Evolutionary conservation across 768 basidiomycete genomes (phyloP).

Genomic region (Russula compacta): DNA sequence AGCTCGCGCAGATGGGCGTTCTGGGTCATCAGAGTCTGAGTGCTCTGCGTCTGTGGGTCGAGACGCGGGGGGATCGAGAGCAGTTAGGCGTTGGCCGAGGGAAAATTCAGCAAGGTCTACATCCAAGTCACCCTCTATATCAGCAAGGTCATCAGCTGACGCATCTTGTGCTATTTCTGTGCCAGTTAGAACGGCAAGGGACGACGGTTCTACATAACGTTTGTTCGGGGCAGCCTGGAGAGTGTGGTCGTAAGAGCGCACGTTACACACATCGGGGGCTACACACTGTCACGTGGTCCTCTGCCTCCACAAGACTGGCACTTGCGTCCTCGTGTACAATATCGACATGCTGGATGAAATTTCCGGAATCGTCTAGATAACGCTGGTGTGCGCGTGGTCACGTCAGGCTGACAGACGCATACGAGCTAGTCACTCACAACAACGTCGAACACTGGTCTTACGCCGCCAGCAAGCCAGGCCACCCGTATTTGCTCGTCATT

Average conservation of each 20-base stretch:
- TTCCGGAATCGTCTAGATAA: constrained; percentile 45
- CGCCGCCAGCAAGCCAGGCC: constrained; percentile 45
- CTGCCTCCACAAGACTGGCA: constrained; percentile 21
- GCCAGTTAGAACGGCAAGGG: constrained; percentile 59
- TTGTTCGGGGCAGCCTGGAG: constrained; percentile 41
- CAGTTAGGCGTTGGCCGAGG: constrained; percentile 82
- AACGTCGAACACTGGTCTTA: constrained; percentile 49
- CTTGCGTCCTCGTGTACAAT: constrained; percentile 33
- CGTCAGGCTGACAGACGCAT: not conserved
- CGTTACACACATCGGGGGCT: not conserved
- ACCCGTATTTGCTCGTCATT: constrained; percentile 40
- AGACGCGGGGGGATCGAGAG: constrained; percentile 42
- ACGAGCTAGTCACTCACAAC: constrained; percentile 37
- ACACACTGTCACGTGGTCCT: constrained; percentile 11
- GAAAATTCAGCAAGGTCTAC: constrained; percentile 85
- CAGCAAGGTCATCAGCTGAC: constrained; percentile 40
- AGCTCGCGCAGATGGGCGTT: constrained; percentile 22
- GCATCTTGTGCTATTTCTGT: constrained; percentile 51
- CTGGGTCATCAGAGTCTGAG: constrained; percentile 42
- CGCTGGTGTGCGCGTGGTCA: constrained; percentile 29
- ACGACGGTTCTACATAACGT: constrained; percentile 59
- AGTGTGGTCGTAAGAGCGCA: not conserved
- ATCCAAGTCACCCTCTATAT: constrained; percentile 64
- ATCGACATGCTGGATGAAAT: constrained; percentile 43
- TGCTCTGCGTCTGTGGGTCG: constrained; percentile 29